phyloP scores from a whole-genome alignment of 2,329 filamentous ascomycete species.

The Arthrocladium fulminans region DNA sequence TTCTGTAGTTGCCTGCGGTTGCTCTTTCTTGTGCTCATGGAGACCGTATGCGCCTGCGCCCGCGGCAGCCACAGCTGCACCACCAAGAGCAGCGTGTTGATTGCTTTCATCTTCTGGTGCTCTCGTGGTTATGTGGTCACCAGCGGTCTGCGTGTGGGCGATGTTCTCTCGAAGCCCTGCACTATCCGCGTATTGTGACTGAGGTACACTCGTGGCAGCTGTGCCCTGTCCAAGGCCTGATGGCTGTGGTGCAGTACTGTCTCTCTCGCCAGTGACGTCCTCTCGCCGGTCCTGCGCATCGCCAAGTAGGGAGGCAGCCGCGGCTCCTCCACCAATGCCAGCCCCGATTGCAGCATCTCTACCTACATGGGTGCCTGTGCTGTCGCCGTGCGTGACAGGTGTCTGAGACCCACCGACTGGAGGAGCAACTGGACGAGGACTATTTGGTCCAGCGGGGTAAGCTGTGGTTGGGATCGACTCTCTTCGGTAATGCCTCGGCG shows the following conservation, averaged over 20 bases:
- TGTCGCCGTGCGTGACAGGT: neutral
- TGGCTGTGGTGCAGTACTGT: neutral
- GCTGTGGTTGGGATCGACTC: constrained; percentile 22
- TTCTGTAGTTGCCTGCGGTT: neutral
- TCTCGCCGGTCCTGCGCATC: neutral
- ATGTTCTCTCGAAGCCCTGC: neutral
- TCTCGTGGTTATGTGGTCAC: neutral
- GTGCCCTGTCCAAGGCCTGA: neutral
- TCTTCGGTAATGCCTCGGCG: constrained; percentile 15
- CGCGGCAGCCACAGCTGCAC: constrained; percentile 9
- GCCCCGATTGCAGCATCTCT: constrained; percentile 9
- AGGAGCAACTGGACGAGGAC: constrained; percentile 17
- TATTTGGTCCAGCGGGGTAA: constrained; percentile 17
- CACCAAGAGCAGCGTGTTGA: constrained; percentile 12
- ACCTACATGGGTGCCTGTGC: neutral
- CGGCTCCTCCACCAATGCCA: constrained; percentile 13
- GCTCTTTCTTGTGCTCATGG: constrained; percentile 15
- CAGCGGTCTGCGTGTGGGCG: neutral
- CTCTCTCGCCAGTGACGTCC: neutral
- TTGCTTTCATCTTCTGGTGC: constrained; percentile 8
- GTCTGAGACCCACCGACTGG: constrained; percentile 17
- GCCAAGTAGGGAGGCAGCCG: constrained; percentile 8
- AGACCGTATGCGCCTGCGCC: constrained; percentile 14
- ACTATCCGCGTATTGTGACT: neutral
- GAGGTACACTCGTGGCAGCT: neutral